Evolutionary conservation across 2,329 filamentous ascomycete genomes (phyloP), one percentile per base, ranked within the genome.

Genomic region (Pseudogymnoascus sp.): DNA sequence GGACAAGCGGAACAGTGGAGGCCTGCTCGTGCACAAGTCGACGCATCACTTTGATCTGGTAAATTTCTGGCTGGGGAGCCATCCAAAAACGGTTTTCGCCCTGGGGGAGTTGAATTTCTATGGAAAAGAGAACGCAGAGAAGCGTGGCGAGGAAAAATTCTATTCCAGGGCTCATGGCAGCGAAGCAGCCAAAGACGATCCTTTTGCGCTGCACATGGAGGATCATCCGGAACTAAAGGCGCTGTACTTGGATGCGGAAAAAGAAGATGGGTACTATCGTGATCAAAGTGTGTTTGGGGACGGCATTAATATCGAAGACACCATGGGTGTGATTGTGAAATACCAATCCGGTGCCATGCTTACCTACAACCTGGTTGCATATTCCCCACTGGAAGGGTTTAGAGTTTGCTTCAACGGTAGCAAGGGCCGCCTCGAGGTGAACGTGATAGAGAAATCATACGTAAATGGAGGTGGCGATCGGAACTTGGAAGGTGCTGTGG

Each of bases 31-130:
- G 28, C 84, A 87, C 72, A 87, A 87, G 70, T 83, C 82, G 22
- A 87, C 83, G 4, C 84, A 87, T 65, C 84, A 87, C 69, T 86
- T 87, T 66, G 84, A 87, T 69, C 78, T 87, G 7, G 79, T 87
- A 62, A 84, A 86, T 68, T 87, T 85, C 69, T 87, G 84, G 84
- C 77, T 87, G 41, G 77, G 79, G 56, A 84, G 79, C 1, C 73
- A 78, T 6, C 84, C 84, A 0, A 73, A 78, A 59, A 83, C 81
- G 0, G 84, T 87, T 0, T 84, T 84, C 65, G 83, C 83, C 0
- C 79, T 83, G 66, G 84, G 84, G 0, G 83, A 82, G 64, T 75
- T 87, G 24, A 79, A 78, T 59, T 87, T 87, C 70, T 87, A 87
- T 69, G 84, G 84, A 4, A 76, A 79, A 16, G 83, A 86, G 66